Percentiles rank a stretch among this genome's conserved stretches.
Conservation (phyloP, 257 asterid genomes). For the Gynochthodes officinalis region DNA sequence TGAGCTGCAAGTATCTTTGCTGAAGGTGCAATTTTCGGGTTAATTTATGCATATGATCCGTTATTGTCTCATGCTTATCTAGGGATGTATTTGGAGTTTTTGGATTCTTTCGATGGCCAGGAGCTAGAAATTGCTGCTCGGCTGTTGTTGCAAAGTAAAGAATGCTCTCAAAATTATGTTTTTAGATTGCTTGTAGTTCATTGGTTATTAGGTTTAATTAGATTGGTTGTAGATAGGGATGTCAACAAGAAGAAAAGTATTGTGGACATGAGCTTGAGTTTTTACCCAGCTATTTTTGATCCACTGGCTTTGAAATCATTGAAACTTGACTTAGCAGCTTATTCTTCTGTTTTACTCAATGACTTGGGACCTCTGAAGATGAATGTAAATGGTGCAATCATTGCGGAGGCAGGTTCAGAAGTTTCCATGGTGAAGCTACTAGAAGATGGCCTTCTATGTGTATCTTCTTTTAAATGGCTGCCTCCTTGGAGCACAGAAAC, state of each 20-base stretch:
- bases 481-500: slow-evolving; percentile 96
- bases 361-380: slow-evolving; percentile 1
- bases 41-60: slow-evolving; percentile 73
- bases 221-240: slow-evolving; percentile 45
- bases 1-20: slow-evolving; percentile 82
- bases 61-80: slow-evolving; percentile 77
- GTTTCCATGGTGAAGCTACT: slow-evolving; percentile 56
- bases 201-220: slow-evolving; percentile 71
- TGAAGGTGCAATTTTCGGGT: slow-evolving; percentile 82
- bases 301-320: slow-evolving; percentile 74
- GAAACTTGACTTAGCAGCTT: slow-evolving; percentile 83
- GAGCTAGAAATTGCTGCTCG: slow-evolving; percentile 66
- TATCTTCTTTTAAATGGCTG: slow-evolving; percentile 85
- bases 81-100: slow-evolving; percentile 51
- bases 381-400: slow-evolving; percentile 33
- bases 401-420: slow-evolving; percentile 32
- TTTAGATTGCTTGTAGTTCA: slow-evolving; percentile 75
- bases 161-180: slow-evolving; percentile 54
- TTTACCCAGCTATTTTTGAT: slow-evolving; percentile 78
- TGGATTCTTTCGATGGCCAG: slow-evolving; percentile 69
- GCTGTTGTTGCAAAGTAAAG: slow-evolving; percentile 61
- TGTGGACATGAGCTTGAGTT: slow-evolving; percentile 60
- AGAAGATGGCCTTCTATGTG: slow-evolving; percentile 76
- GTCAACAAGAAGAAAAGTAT: slow-evolving; percentile 46
- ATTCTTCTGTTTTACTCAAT: slow-evolving; percentile 51